phyloP scores from a whole-genome alignment of 2,329 filamentous ascomycete genomes.

The Colletotrichum sojae region DNA sequence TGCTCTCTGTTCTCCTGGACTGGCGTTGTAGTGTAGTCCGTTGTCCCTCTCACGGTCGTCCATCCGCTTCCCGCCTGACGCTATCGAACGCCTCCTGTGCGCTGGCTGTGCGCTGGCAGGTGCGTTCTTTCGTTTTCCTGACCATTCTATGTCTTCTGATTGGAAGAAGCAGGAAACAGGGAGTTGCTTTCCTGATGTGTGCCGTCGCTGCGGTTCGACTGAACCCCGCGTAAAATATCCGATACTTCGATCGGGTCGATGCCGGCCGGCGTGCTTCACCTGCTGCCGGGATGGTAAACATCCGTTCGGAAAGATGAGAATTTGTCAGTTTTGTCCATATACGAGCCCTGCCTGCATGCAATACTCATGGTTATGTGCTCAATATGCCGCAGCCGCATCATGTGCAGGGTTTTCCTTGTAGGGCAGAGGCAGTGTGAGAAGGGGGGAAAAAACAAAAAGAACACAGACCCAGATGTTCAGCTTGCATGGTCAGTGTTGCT shows the following conservation, averaged over 20 bases:
- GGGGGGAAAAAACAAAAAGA: background rate
- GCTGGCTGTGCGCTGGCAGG: slow-evolving; percentile 29
- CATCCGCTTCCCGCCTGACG: slow-evolving; percentile 4
- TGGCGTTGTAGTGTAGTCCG: slow-evolving; percentile 13
- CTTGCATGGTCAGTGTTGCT: slow-evolving; percentile 4
- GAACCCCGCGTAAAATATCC: background rate
- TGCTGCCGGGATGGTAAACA: background rate
- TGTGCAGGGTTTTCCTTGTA: background rate
- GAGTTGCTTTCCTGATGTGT: too few relatives aligned
- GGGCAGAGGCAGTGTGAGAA: slow-evolving; percentile 5
- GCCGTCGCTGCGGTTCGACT: too few relatives aligned
- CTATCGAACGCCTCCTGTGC: slow-evolving; percentile 36
- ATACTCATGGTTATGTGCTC: slow-evolving; percentile 7
- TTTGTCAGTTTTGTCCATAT: slow-evolving; percentile 19
- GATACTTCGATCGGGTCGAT: slow-evolving; percentile 12
- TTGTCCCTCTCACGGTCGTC: background rate
- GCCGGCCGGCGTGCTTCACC: slow-evolving; percentile 6
- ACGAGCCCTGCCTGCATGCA: slow-evolving; percentile 11
- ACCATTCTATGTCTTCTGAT: background rate
- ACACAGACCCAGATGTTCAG: slow-evolving; percentile 2
- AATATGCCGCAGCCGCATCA: background rate
- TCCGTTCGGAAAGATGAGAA: slow-evolving; percentile 22
- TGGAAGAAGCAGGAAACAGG: background rate
- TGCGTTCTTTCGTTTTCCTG: slow-evolving; percentile 1
- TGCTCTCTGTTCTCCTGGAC: background rate